Conservation (phyloP, 805 yeast species). For the Tetrapisispora nanseiensis region DNA sequence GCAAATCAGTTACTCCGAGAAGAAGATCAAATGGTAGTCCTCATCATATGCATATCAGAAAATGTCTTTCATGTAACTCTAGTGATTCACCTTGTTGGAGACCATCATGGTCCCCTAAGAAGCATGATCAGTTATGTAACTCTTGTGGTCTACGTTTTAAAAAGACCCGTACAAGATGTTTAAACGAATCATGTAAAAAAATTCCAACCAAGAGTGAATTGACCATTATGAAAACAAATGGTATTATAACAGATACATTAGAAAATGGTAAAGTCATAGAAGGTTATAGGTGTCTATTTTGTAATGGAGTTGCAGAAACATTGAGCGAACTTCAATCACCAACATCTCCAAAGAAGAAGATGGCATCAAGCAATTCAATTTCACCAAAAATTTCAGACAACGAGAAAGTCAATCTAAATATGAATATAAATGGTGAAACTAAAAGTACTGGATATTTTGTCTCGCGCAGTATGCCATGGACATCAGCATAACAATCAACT, state of each 20-base stretch:
- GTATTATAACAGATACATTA: constrained; percentile 31
- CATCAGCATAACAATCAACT: neutral
- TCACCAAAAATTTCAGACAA: neutral
- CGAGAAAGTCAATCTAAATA: neutral
- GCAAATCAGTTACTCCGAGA: constrained; percentile 4
- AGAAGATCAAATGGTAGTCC: constrained; percentile 3
- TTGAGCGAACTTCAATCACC: neutral
- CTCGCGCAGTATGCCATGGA: neutral
- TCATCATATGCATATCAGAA: constrained; percentile 31
- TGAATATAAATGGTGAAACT: neutral
- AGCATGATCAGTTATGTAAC: constrained; percentile 92
- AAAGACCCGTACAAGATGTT: constrained; percentile 87
- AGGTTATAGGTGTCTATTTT: constrained; percentile 44
- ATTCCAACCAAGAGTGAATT: constrained; percentile 97
- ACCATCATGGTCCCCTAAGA: constrained; percentile 78
- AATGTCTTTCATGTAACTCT: constrained; percentile 84
- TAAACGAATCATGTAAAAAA: constrained; percentile 62
- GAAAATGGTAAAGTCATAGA: constrained; percentile 19
- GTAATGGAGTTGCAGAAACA: constrained; percentile 23
- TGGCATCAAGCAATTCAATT: neutral
- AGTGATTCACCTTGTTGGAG: constrained; percentile 97
- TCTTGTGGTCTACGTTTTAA: constrained; percentile 93
- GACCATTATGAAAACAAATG: constrained; percentile 73
- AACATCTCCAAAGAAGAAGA: neutral
- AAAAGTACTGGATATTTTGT: neutral